Base-by-base conservation (phyloP, 306 rosid species). In the Gillenia trifoliata region DNA sequence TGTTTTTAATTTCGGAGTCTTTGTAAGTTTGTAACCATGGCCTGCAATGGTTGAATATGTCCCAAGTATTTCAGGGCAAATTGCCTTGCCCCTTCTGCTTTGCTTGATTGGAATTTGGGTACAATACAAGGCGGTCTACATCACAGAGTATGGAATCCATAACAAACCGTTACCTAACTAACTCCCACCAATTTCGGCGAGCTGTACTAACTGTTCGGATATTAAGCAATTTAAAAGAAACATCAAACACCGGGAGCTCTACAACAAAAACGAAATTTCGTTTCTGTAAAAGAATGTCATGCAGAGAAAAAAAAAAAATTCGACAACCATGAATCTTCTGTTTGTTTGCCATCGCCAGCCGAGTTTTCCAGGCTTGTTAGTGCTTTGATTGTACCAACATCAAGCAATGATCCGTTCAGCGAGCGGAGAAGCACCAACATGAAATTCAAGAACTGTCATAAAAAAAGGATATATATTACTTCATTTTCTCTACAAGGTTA, bases 261-360 rank as follows among this genome's bases (percentile, higher is more conserved):
- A 83, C 91, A 84, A 76, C 83, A 79, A 49, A 77, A 77, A 82
- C 70, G 76, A 81, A 83, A 78, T 49, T 55, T 71, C 80, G 72
- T 73, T 81, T 82, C 75, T 69, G 80, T 82, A 17, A 85, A 81
- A 78, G 80, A 83, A 80, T 75, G 74, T 63, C 75, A 81, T 16
- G 85, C 86, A 75, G 74, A 83, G 64, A 78, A 72, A 80, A 73
- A 76, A 79, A 64, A 78, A 75, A 10, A 65, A 61, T 64, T 40
- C 16, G 26, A 72, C 41, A 19, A 81, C 70, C 63, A 38, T 66
- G 63, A 81, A 70, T 83, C 79, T 75, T 71, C 78, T 43, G 78
- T 73, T 25, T 75, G 68, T 68, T 68, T 65, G 85, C 75, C 79
- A 19, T 49, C 30, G 80, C 83, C 78, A 20, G 16, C 17, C 6